A percentile compares a stretch with the other conserved stretches of the same genome.
phyloP scores from a whole-genome alignment of 495 filamentous ascomycete genomes.

The Astrothelium subdiscretum region DNA sequence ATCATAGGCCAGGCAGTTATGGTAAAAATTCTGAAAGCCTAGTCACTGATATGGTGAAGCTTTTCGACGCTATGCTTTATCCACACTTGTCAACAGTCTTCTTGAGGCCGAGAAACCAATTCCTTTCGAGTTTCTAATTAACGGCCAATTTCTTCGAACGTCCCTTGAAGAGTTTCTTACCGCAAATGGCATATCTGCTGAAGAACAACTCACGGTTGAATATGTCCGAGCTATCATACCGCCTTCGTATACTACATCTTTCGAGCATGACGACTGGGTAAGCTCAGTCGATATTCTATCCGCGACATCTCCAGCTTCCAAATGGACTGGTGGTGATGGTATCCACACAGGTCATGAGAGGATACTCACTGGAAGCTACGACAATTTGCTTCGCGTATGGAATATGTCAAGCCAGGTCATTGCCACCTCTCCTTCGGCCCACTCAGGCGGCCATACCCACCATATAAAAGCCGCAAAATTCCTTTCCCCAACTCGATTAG shows the following conservation, averaged over 20 bases:
- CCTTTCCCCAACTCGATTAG: constrained; percentile 61
- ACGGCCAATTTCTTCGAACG: constrained; percentile 78
- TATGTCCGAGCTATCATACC: constrained; percentile 87
- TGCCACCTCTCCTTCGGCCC: constrained; percentile 51
- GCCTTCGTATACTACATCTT: constrained; percentile 71
- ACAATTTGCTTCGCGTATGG: constrained; percentile 81
- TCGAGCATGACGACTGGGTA: constrained; percentile 96
- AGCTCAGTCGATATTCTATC: constrained; percentile 81
- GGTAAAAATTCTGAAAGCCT: not conserved
- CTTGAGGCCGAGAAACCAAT: constrained; percentile 65
- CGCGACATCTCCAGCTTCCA: constrained; percentile 46
- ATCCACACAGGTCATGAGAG: constrained; percentile 43
- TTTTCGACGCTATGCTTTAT: constrained; percentile 80
- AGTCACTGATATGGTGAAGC: constrained; percentile 31
- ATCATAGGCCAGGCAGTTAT: not conserved
- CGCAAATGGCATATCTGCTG: constrained; percentile 72
- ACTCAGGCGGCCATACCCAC: constrained; percentile 58
- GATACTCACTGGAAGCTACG: constrained; percentile 81
- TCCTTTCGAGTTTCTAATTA: constrained; percentile 91
- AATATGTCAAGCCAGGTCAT: constrained; percentile 69
- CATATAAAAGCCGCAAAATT: constrained; percentile 74
- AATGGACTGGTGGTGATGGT: constrained; percentile 37
- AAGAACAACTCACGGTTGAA: constrained; percentile 76
- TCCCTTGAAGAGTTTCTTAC: constrained; percentile 83
- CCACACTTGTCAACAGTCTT: constrained; percentile 85